Base-by-base conservation (phyloP, 1,284 basidiomycete species). In the Sanghuangporus baumii region DNA sequence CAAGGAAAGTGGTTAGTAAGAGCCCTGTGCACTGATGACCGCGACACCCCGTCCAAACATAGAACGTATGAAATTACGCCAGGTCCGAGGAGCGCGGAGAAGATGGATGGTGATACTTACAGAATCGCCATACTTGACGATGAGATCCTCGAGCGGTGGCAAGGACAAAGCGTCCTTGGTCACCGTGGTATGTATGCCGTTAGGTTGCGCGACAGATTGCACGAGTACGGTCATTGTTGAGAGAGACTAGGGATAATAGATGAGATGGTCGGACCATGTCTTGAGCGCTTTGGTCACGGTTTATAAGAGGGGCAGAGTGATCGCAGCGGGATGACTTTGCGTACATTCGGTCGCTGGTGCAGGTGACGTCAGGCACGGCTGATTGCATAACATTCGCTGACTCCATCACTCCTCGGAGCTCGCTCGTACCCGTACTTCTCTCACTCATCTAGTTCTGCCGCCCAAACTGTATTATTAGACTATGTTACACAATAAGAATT, bases 81-180 rank as follows among this genome's bases (percentile, higher is more conserved):
- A 9, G 2, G 26, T 34, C 23, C 18, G 2, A 26, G 16, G 18
- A 36, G 36, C 36, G 36, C 43, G 23, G 23, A 18, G 3, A 26
- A 48, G 47, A 23, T 7, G 31, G n/a, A 37, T 2, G 23, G 41
- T 37, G 50, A 6, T n/a, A 48, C 48, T 34, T 54, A 60, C 59
- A 3, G 81, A 79, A 66, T 83, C 80, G 46, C 82, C 81, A 68
- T 82, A 84, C 66, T 80, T 78, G 41, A 80, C 80, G 63, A 84
- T 81, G 37, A 82, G 74, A 71, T 81, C 64, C 36, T 56, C 60
- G 16, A 65, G 51, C n/a, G 55, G 16, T 14, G 63, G 46, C 14
- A 47, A 51, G 12, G 55, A 47, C 7, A 7, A 16, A 6, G 23
- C 52, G 14, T 54, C 36, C 34, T 54, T 54, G 31, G 26, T 54